Evolutionary conservation across 2,329 filamentous ascomycete genomes (phyloP), one percentile per base, ranked within the genome.

Genomic region (Didymella glomerata): DNA sequence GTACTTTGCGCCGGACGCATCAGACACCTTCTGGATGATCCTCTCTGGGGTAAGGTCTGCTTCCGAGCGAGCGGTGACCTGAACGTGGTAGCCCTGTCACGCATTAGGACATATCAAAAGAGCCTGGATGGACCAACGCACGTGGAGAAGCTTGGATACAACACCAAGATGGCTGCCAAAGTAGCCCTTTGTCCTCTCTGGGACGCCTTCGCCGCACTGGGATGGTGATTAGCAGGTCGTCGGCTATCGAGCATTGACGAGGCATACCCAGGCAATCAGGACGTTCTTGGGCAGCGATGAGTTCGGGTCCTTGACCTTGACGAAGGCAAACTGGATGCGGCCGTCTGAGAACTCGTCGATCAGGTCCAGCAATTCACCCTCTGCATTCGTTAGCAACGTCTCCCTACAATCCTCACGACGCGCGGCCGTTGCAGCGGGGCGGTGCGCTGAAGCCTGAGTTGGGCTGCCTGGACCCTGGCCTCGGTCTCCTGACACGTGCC

Each of bases 161-260:
- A 92, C 90, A 61, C 90, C 89, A 47, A 95, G 83, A 79, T 99
- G 94, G 80, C 93, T 97, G 67, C 92, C 97, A 77, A 99, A 99
- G 80, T 98, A 98, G 66, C 95, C 95, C 81, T 98, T 99, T 62
- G 94, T 98, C 71, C 94, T 86, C 80, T 99, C 95, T n/a, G 95
- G 95, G 16, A 99, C 95, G 69, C 95, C 95, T 74, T 96, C 94
- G 67, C 95, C 95, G 77, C 95, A 99, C 90, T 85, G 64, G 48
- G 50, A 42, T 51, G 7, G 48, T 44, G 34, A 36, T 67, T 55
- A 68, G 63, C 32, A 48, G 38, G 13, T 2, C 3, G 13, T 18
- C 28, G 27, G 18, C 14, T 4, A 16, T 3, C 8, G 32, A 41
- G 47, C 25, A 34, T 44, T 46, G 50, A 28, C 20, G 20, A 14